phyloP scores from a whole-genome alignment of 371 early-diverging fungal species.

The Massospora cicadina region DNA sequence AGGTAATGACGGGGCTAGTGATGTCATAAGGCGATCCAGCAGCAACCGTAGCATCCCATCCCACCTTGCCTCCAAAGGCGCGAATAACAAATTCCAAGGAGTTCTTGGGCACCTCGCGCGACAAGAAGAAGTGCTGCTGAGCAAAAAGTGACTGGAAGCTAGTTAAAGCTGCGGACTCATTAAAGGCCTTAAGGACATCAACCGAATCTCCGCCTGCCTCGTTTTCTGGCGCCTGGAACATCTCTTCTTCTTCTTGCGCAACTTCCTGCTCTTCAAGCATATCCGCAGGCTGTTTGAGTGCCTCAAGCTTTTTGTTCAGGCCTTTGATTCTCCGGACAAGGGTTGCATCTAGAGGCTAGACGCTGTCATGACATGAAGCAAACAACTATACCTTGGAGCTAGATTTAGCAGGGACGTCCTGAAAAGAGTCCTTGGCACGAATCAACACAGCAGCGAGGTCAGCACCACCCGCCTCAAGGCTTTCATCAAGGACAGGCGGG shows the following conservation, averaged over 20 bases:
- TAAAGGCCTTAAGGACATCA: slow-evolving; percentile 30
- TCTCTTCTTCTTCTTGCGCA: not conserved
- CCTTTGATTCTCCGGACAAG: not conserved
- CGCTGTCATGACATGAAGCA: not conserved
- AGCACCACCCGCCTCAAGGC: slow-evolving; percentile 41
- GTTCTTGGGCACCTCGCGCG: slow-evolving; percentile 87
- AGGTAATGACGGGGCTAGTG: slow-evolving; percentile 62
- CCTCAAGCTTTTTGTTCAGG: not conserved
- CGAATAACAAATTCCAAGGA: slow-evolving; percentile 82
- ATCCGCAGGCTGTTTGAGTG: not conserved
- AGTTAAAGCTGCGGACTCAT: slow-evolving; percentile 23
- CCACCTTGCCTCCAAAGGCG: slow-evolving; percentile 74
- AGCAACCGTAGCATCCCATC: slow-evolving; percentile 70
- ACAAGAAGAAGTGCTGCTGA: slow-evolving; percentile 61
- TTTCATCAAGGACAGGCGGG: slow-evolving; percentile 62
- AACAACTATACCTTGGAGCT: not conserved
- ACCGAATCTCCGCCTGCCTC: slow-evolving; percentile 15
- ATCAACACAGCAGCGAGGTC: slow-evolving; percentile 52
- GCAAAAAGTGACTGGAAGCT: slow-evolving; percentile 50
- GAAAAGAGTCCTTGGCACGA: slow-evolving; percentile 19
- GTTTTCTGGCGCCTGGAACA: slow-evolving; percentile 8
- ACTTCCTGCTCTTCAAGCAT: slow-evolving; percentile 9
- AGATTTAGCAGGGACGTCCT: not conserved
- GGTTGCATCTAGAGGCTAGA: not conserved
- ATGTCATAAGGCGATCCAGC: slow-evolving; percentile 62